Base-by-base conservation (phyloP, 1,139 yeast species). In the Candida sojae region DNA sequence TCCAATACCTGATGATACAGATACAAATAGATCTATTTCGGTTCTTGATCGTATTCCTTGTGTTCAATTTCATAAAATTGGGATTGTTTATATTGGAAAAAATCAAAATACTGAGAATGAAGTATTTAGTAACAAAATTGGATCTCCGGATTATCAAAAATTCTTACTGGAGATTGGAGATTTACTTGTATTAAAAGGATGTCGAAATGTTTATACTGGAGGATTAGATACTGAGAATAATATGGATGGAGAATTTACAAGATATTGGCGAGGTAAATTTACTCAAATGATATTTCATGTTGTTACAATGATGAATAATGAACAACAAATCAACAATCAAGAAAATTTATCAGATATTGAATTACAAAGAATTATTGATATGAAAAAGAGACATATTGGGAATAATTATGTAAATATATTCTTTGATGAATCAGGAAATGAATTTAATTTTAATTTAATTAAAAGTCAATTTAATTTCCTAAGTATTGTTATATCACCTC, bases 321-420 rank as follows among this genome's bases (percentile, higher is more conserved):
- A 67, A 6, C 43, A 41, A 26, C 39, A 36, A 5, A 70, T 70
- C 34, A 86, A 83, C 2, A 6, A 25, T 34, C 32, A 10, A 55
- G 62, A 66, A 12, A 6, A 34, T 26, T 28, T 43, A 28, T 38
- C 43, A 23, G 34, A 46, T 23, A 44, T 30, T 48, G 49, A 25
- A 21, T 11, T 39, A 3, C 53, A 52, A 37, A 43, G 51, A 28
- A 41, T 44, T 33, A 38, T 52, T 40, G 79, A 86, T 13, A 65
- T 77, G 60, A 90, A 89, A 64, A 90, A 90, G 64, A 70, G 93
- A 48, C 97, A 90, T 61, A 86, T 90, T 55, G 97, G 97, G 5
- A 90, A 90, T 67, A 82, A 89, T 62, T 84, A 84, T 62, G 95
- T 90, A 47, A 88, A 87, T 59, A 81, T 89, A 39, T 89, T 79